Conservation (phyloP, 2,329 filamentous ascomycete species). For the Hypocrella siamensis region DNA sequence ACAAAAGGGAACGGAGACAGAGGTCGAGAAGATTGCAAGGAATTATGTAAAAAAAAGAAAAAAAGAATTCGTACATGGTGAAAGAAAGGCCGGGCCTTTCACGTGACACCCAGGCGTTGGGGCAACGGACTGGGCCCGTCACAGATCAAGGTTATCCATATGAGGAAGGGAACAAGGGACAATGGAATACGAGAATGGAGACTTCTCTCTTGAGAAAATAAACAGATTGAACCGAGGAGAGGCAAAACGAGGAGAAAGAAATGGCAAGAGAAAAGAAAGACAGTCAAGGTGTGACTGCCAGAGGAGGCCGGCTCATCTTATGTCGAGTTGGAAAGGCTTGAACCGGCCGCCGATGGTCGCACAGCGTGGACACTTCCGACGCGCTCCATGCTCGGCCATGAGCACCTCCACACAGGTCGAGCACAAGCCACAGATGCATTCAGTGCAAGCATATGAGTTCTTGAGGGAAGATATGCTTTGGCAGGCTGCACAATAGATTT, state of each 20-base stretch:
- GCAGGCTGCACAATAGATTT: slow-evolving; percentile 88
- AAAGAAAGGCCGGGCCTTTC: no score
- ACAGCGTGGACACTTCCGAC: slow-evolving; percentile 65
- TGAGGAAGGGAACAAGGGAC: no score
- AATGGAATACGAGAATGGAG: neutral
- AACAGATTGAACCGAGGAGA: neutral
- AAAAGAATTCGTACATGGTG: neutral
- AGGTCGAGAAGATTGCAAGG: neutral
- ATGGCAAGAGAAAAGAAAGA: neutral
- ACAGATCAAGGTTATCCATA: no score
- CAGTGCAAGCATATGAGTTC: slow-evolving; percentile 85
- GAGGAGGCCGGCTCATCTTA: slow-evolving; percentile 17
- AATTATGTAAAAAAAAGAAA: neutral
- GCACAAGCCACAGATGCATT: slow-evolving; percentile 90
- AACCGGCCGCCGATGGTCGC: slow-evolving; percentile 65
- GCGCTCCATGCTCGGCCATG: slow-evolving; percentile 58
- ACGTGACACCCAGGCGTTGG: no score
- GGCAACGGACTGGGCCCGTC: no score
- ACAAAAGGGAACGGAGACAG: neutral
- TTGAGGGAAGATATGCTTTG: slow-evolving; percentile 60
- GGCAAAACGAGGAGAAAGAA: neutral
- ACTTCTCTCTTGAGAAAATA: no score
- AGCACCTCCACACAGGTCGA: slow-evolving; percentile 73
- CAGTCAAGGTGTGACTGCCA: neutral
- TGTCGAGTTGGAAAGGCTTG: slow-evolving; percentile 74